Evolutionary conservation across 257 asterid genomes (phyloP).

Genomic region (Penstemon eatonii): DNA sequence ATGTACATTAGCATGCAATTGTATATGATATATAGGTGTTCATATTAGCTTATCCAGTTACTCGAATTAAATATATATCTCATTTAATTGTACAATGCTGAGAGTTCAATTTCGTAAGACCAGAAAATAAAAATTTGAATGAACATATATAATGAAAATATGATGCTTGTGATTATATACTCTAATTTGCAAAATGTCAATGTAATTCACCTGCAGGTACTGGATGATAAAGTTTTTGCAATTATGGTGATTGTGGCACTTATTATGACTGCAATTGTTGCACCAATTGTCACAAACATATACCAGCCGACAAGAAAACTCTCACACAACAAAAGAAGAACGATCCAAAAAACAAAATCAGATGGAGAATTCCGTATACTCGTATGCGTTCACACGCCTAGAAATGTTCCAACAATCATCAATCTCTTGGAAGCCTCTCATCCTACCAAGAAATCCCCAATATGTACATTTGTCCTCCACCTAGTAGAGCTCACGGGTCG

Average conservation of each 20-base stretch:
- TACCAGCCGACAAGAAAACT: conserved; percentile 69
- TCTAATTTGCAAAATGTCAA: too few relatives aligned
- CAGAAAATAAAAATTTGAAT: too few relatives aligned
- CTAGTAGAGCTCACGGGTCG: conserved; percentile 95
- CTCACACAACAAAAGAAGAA: conserved; percentile 63
- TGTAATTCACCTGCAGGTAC: conserved; percentile 42
- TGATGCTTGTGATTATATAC: too few relatives aligned
- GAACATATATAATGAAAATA: too few relatives aligned
- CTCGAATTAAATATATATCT: too few relatives aligned
- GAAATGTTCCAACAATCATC: conserved; percentile 85
- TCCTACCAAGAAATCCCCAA: conserved; percentile 75
- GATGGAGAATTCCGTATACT: conserved; percentile 71
- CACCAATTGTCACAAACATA: conserved; percentile 60
- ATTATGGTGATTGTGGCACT: conserved; percentile 82
- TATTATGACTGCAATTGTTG: conserved; percentile 66
- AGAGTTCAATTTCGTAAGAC: too few relatives aligned
- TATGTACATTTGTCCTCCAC: conserved; percentile 68
- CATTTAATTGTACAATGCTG: too few relatives aligned
- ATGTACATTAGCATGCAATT: neutral
- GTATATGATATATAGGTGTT: neutral
- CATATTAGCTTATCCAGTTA: too few relatives aligned
- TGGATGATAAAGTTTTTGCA: conserved; percentile 75
- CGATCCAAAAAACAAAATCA: conserved; percentile 54
- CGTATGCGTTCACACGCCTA: conserved; percentile 73
- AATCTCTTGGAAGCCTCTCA: conserved; percentile 82